A percentile compares a stretch with the other conserved stretches of the same genome.
phyloP scores from a whole-genome alignment of 78 protist species.

The Emiliania huxleyi region DNA sequence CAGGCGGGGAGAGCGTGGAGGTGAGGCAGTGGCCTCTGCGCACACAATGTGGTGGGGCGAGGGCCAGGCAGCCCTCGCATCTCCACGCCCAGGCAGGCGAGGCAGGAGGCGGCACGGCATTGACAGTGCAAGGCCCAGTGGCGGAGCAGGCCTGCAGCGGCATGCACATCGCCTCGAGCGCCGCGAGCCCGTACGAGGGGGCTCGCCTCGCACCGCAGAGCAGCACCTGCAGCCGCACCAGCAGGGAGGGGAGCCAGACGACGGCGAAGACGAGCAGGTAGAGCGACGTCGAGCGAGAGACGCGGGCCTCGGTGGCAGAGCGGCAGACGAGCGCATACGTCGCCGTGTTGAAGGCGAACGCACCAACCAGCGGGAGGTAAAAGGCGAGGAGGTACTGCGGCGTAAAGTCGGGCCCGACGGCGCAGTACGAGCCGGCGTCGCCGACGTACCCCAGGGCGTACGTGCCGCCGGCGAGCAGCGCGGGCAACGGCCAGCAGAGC shows the following conservation, averaged over 20 bases:
- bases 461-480: not conserved
- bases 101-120: no score
- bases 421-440: not conserved
- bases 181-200: not conserved
- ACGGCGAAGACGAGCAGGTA: not conserved
- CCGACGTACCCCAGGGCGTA: not conserved
- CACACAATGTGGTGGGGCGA: no score
- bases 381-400: not conserved
- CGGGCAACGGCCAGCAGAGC: constrained; percentile 13
- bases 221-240: not conserved
- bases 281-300: not conserved
- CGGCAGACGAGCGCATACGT: not conserved
- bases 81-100: no score
- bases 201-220: not conserved
- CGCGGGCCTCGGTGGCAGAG: not conserved
- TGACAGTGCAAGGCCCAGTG: no score
- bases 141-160: not conserved
- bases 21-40: not conserved
- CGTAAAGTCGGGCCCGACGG: not conserved
- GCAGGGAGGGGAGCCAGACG: not conserved
- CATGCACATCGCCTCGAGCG: not conserved
- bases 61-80: no score
- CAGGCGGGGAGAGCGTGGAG: not conserved
- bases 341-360: not conserved
- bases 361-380: not conserved